Base-by-base conservation (phyloP, 257 asterid genomes). In the Solanum medicagineum region DNA sequence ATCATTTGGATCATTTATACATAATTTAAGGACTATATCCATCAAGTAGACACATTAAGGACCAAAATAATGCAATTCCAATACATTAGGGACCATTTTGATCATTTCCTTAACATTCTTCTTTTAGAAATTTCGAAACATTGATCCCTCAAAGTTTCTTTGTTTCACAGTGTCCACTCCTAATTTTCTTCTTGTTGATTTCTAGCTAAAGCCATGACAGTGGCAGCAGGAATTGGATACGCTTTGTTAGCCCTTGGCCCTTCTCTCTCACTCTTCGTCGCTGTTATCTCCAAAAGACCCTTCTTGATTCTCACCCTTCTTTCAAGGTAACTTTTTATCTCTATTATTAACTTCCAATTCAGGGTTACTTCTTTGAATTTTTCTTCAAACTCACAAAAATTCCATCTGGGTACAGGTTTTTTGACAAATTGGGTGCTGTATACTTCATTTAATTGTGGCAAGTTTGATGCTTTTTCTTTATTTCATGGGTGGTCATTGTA, bases 201-300 rank as follows among this genome's bases (percentile, higher is more conserved):
- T 49, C 45, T 62, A 62, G 88, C 1, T n/a, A 81, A 87, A 81
- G 42, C 51, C 86, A 93, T 95, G 99, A 93, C 98, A 69, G 92
- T 95, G 68, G 97, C 94, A 54, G 97, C 99, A 62, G 98, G 99
- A 80, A 87, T 93, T 84, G 99, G 98, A 62, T 95, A 95, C 87
- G 92, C 90, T 55, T 88, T 93, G 90, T 24, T 94, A 56, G 99
- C 97, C 0, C 87, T 95, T 8, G 98, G 99, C 19, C 98, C 99
- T 29, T 93, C 97, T 51, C 94, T 95, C 87, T 89, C 98, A 75
- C 95, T 95, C 87, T 94, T 95, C 90, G 69, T 86, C 85, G 89
- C 96, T 82, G 91, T 93, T 4, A 93, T 96, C 89, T 92, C 98
- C 40, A 93, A 84, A 14, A 96, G 95, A 84, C 99, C 99, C 86